Percentiles rank a stretch among this genome's conserved stretches.
Evolutionary conservation across 805 yeast genomes (phyloP).

Genomic region (Blastobotrys parvus): DNA sequence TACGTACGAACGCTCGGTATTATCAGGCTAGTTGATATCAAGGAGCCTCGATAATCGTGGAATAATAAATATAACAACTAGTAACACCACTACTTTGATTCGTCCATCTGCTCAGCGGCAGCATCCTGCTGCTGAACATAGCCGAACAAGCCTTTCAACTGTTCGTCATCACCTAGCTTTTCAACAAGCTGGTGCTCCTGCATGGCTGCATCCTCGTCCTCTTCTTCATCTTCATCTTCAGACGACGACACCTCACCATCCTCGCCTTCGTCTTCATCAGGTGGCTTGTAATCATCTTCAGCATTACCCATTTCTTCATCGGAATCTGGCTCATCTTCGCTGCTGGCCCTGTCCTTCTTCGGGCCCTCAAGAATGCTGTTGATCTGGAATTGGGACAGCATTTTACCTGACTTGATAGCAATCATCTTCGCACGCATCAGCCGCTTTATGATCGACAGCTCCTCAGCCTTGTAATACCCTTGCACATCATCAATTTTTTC

Average conservation of each 20-base stretch:
- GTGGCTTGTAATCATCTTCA: not conserved
- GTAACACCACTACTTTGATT: too few species aligned
- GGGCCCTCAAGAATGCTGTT: not conserved
- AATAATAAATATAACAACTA: too few species aligned
- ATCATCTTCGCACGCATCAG: slow-evolving; percentile 66
- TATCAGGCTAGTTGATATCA: too few species aligned
- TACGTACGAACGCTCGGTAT: too few species aligned
- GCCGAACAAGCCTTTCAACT: slow-evolving; percentile 7
- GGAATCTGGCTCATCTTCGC: slow-evolving; percentile 11
- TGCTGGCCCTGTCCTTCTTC: not conserved
- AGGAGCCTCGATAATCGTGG: too few species aligned
- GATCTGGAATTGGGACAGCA: not conserved
- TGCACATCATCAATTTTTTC: slow-evolving; percentile 47
- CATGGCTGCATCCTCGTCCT: slow-evolving; percentile 11
- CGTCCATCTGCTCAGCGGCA: too few species aligned
- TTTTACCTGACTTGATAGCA: slow-evolving; percentile 43
- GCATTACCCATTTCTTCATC: slow-evolving; percentile 12
- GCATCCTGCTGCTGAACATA: slow-evolving; percentile 6
- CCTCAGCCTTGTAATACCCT: slow-evolving; percentile 72
- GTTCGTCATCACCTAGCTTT: slow-evolving; percentile 3
- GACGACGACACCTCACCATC: slow-evolving; percentile 9
- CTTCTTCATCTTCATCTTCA: slow-evolving; percentile 15
- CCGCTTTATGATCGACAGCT: slow-evolving; percentile 56
- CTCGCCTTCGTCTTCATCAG: slow-evolving; percentile 14
- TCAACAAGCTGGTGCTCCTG: slow-evolving; percentile 1